Conservation (phyloP, 768 basidiomycete species). For the Psilocybe sp. region DNA sequence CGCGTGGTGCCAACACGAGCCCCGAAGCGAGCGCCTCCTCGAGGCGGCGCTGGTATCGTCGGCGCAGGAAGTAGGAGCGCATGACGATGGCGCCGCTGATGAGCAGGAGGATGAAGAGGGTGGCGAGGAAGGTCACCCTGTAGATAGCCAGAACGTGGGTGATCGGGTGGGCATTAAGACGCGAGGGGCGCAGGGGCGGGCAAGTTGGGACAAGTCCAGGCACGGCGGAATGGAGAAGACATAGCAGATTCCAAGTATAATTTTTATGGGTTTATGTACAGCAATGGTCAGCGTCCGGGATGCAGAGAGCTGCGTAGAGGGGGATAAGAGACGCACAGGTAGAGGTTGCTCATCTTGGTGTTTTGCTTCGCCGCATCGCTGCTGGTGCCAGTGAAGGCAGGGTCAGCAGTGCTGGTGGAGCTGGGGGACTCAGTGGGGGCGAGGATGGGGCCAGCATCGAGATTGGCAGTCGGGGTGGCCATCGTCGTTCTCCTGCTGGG, state of each 20-base stretch:
- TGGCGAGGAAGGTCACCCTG: constrained; percentile 73
- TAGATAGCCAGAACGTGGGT: neutral
- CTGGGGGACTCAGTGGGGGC: constrained; percentile 14
- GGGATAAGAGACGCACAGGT: constrained; percentile 31
- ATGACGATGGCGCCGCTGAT: constrained; percentile 64
- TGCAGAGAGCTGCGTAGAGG: neutral
- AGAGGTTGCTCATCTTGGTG: constrained; percentile 33
- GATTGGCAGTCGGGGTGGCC: constrained; percentile 12
- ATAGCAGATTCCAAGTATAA: too few species aligned
- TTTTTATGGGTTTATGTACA: too few species aligned
- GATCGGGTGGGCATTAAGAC: neutral
- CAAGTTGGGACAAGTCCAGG: too few species aligned
- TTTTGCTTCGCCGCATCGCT: too few species aligned
- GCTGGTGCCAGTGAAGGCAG: constrained; percentile 6
- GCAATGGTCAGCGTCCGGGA: too few species aligned
- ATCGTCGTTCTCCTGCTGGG: neutral
- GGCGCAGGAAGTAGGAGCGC: constrained; percentile 59
- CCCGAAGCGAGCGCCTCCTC: constrained; percentile 54
- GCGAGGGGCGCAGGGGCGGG: too few species aligned
- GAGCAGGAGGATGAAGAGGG: constrained; percentile 62
- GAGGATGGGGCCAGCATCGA: constrained; percentile 18
- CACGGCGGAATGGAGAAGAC: too few species aligned
- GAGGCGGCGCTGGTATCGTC: constrained; percentile 51
- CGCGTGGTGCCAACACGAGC: constrained; percentile 37
- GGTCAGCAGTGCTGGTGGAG: constrained; percentile 3